Evolutionary conservation across 345 rosid species (phyloP).

Genomic region (Erucastrum elatum): DNA sequence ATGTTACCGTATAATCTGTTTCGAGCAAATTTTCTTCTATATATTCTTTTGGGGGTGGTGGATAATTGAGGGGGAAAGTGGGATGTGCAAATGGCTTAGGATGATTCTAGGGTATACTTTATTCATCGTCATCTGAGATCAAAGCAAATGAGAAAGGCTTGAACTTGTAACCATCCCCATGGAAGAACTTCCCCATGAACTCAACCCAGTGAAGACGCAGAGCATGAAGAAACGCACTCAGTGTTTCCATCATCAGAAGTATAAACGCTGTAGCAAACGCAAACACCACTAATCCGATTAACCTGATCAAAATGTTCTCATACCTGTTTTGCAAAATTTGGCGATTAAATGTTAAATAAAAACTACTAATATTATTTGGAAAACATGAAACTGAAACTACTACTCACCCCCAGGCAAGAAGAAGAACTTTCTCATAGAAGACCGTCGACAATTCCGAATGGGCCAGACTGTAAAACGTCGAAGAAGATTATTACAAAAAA

Average conservation of each 20-base stretch:
- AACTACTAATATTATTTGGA: no score
- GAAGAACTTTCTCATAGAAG: conserved; percentile 92
- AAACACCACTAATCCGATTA: conserved; percentile 79
- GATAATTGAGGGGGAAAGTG: not conserved
- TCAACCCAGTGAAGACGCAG: conserved; percentile 99
- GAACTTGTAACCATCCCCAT: conserved; percentile 96
- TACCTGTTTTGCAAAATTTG: conserved; percentile 52
- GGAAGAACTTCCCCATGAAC: conserved; percentile 84
- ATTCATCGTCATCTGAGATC: conserved; percentile 66
- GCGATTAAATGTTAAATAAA: no score
- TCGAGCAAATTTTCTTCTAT: conserved; percentile 21
- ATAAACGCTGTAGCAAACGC: conserved; percentile 95
- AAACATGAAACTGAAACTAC: conserved; percentile 25
- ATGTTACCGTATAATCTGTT: conserved; percentile 36
- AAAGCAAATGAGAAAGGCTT: conserved; percentile 78
- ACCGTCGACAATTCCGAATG: conserved; percentile 95
- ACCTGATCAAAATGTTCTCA: conserved; percentile 65
- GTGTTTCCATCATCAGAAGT: conserved; percentile 94
- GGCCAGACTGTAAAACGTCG: conserved; percentile 69
- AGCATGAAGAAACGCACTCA: conserved; percentile 94
- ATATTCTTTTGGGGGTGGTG: not conserved
- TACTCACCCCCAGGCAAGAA: conserved; percentile 98
- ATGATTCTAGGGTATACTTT: conserved; percentile 17
- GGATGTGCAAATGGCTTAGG: conserved; percentile 27
- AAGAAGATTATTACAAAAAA: conserved; percentile 17